Base-by-base conservation (phyloP, 2,329 filamentous ascomycete species). In the Parasarocladium wereldwijsianum region DNA sequence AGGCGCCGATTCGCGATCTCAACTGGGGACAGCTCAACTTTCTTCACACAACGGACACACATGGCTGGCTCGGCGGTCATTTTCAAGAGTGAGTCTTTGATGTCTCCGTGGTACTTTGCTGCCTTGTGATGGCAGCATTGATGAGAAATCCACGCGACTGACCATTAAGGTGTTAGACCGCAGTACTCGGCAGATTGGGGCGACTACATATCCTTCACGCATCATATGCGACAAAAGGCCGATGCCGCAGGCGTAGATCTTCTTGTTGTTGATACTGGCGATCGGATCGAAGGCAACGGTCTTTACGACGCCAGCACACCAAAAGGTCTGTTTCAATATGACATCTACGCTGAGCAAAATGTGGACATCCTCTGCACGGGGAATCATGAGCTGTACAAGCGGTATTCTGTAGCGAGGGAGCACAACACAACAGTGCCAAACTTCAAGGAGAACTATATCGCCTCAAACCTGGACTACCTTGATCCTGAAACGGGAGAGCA, bases 101-200 rank as follows among this genome's bases (percentile, higher is more conserved):
- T 8, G 4, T n/a, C 20, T 16, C 11, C 9, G 31, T 9, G n/a
- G 15, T 24, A 15, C 12, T 9, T 11, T 8, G 8, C 7, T 26
- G n/a, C n/a, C n/a, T n/a, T n/a, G n/a, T n/a, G n/a, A n/a, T n/a
- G n/a, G n/a, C n/a, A n/a, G n/a, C n/a, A 11, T n/a, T n/a, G 19
- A 8, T 17, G 5, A 22, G n/a, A 13, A n/a, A 9, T 6, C 16
- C 13, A 7, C 11, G 9, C 18, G 12, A 17, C n/a, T 40, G 44
- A 24, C 40, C 26, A 8, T 11, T 15, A 3, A 23, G 25, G 18
- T 32, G 24, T 17, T 37, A 84, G 79, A 57, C 66, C 84, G 3
- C 87, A 90, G 36, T 98, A 92, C 54, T 86, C 83, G 6, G 87
- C 84, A 26, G 90, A 98, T 53, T 96, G 90, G 85, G 90, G 90